Evolutionary conservation across 257 asterid species (phyloP), one percentile per base, ranked within the genome.

Genomic region (Echium plantagineum): DNA sequence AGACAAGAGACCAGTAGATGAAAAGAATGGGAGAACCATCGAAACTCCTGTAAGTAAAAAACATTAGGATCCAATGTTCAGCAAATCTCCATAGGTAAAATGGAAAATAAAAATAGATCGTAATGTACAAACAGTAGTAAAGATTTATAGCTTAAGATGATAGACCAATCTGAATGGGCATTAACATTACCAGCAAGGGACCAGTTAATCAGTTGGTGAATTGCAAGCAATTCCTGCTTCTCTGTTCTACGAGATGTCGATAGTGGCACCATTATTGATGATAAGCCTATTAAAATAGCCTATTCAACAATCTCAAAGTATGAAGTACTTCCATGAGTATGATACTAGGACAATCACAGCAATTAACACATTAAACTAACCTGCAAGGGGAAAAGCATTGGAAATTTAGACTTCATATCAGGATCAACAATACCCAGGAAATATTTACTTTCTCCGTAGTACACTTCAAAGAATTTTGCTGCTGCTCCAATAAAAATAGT

Each of bases 171-270:
- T 10, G 7, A n/a, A 53, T 1, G 21, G 65, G 53, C 54, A 62
- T 55, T 69, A 71, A 21, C 31, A 57, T 57, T 88, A 88, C 98
- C 98, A 64, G 98, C 90, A 71, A 80, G 76, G 22, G 78, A 77
- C 98, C 98, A 93, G 77, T 85, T 93, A 67, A 84, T 79, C 62
- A 86, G 70, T 81, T 89, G 98, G 87, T 93, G 97, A 53, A 81
- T 56, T 52, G 72, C 82, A 74, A 72, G 89, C 75, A 84, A 69
- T 72, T 88, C 94, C 72, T 80, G 94, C 60, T 85, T 93, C 72
- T 93, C 87, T 56, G 95, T 78, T 83, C 97, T 81, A 70, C 73
- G 98, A 75, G 86, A 78, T 19, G 98, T 87, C 71, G 98, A 93
- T 67, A 93, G 63, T 59, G 88, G 69, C 70, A 93, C 94, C 95